Evolutionary conservation across 768 basidiomycete genomes (phyloP).

Genomic region (Lyophyllum atratum): DNA sequence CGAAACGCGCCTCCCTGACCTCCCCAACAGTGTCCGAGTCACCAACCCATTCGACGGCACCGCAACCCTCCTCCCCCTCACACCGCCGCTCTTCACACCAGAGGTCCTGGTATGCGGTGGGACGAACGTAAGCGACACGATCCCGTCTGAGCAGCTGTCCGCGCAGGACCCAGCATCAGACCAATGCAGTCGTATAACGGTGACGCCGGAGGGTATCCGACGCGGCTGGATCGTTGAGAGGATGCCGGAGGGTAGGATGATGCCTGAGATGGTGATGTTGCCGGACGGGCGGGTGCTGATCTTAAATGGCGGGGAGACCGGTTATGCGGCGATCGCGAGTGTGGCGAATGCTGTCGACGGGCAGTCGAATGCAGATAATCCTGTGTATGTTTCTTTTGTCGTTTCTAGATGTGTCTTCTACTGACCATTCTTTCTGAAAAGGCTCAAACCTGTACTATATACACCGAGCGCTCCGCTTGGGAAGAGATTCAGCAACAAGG

Average conservation of each 20-base stretch:
- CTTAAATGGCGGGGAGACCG: constrained; percentile 42
- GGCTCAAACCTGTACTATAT: constrained; percentile 48
- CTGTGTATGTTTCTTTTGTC: constrained; percentile 19
- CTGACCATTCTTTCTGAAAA: constrained; percentile 34
- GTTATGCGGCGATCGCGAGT: constrained; percentile 40
- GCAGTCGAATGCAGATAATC: constrained; percentile 25
- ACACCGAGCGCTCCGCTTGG: constrained; percentile 44
- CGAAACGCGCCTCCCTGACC: constrained; percentile 39
- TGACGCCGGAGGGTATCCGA: constrained; percentile 41
- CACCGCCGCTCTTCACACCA: constrained; percentile 40
- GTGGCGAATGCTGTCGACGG: constrained; percentile 24
- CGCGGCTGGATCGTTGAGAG: constrained; percentile 46
- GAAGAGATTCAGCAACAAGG: constrained; percentile 44
- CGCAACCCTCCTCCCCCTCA: constrained; percentile 35
- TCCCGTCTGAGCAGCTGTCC: constrained; percentile 27
- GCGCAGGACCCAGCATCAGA: constrained; percentile 39
- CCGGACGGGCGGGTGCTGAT: constrained; percentile 42
- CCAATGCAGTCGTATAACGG: constrained; percentile 42
- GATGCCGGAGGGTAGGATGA: constrained; percentile 39
- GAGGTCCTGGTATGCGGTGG: constrained; percentile 51
- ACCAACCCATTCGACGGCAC: constrained; percentile 40
- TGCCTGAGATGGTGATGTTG: constrained; percentile 37
- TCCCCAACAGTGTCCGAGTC: constrained; percentile 44
- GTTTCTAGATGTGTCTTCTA: neutral
- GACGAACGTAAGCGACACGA: constrained; percentile 31